Evolutionary conservation across 2,329 filamentous ascomycete genomes (phyloP).

Genomic region (Volutella citrinella): DNA sequence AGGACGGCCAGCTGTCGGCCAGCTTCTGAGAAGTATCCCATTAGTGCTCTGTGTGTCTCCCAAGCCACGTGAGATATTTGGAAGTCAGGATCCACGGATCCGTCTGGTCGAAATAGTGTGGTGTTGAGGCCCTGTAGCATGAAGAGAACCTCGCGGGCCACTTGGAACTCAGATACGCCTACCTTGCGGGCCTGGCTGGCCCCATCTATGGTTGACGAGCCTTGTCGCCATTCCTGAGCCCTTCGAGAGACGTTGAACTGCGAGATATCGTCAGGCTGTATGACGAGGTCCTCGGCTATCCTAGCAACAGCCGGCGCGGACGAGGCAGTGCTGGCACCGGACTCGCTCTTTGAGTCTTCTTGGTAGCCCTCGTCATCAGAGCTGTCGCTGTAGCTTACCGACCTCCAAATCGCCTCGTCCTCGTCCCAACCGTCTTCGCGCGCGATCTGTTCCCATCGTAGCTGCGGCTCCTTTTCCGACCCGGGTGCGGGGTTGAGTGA

Average conservation of each 20-base stretch:
- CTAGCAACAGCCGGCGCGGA: constrained; percentile 19
- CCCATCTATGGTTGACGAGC: constrained; percentile 33
- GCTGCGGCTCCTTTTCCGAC: constrained; percentile 40
- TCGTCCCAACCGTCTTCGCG: constrained; percentile 70
- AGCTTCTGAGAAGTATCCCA: constrained; percentile 45
- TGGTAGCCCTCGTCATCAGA: constrained; percentile 51
- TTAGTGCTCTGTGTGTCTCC: constrained; percentile 48
- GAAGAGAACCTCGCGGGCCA: constrained; percentile 74
- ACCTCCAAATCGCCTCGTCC: constrained; percentile 67
- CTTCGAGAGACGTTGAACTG: constrained; percentile 28
- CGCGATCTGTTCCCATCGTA: constrained; percentile 80
- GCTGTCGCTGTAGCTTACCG: constrained; percentile 65
- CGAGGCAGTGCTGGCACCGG: constrained; percentile 28
- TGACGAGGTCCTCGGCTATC: constrained; percentile 32
- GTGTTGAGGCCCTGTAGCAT: constrained; percentile 81
- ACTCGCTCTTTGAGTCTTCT: constrained; percentile 37
- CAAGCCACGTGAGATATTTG: constrained; percentile 47
- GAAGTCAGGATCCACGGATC: constrained; percentile 37
- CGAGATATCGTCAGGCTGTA: constrained; percentile 31
- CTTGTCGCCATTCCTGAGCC: constrained; percentile 35
- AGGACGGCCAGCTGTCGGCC: constrained; percentile 45
- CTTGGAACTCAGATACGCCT: constrained; percentile 66
- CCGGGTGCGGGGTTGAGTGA: constrained; percentile 42
- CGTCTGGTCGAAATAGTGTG: constrained; percentile 59
- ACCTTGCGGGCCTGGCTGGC: constrained; percentile 36